phyloP scores from a whole-genome alignment of 2,329 filamentous ascomycete genomes.

The Lithohypha guttulata region DNA sequence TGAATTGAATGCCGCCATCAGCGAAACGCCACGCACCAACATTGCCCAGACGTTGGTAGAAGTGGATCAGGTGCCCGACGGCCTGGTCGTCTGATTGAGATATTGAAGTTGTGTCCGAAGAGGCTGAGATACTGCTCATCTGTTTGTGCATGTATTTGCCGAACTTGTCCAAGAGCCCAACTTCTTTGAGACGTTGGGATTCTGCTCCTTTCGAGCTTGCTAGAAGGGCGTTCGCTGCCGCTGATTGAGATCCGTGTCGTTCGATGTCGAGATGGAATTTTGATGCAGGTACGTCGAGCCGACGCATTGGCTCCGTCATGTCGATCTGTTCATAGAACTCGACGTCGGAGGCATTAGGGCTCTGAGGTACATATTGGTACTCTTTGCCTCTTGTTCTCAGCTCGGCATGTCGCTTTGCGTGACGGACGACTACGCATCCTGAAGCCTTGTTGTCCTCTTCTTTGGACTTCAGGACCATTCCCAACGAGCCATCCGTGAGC shows the following conservation, averaged over 20 bases:
- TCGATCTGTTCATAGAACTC: constrained; percentile 40
- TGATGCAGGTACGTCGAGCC: constrained; percentile 30
- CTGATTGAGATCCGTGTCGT: constrained; percentile 13
- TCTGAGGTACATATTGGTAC: constrained; percentile 35
- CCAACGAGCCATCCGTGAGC: constrained; percentile 40
- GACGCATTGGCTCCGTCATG: constrained; percentile 30
- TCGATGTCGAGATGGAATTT: constrained; percentile 26
- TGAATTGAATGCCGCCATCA: constrained; percentile 41
- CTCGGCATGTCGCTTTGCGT: constrained; percentile 37
- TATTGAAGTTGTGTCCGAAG: constrained; percentile 24
- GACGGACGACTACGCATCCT: constrained; percentile 36
- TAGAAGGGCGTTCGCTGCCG: constrained; percentile 19
- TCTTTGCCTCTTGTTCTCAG: constrained; percentile 33
- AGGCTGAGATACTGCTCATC: constrained; percentile 31
- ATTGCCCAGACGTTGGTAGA: constrained; percentile 41
- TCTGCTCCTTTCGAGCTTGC: constrained; percentile 27
- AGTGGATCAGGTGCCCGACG: constrained; percentile 35
- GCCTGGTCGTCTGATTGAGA: constrained; percentile 20
- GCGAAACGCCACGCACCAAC: constrained; percentile 44
- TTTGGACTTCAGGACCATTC: constrained; percentile 37
- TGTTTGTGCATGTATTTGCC: constrained; percentile 43
- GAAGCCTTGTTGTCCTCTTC: constrained; percentile 33
- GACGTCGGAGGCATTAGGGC: constrained; percentile 25
- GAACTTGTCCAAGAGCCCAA: constrained; percentile 40
- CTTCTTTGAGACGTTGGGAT: constrained; percentile 37